Conservation (phyloP, 768 basidiomycete genomes). For the Pleurotus tuber-regium region DNA sequence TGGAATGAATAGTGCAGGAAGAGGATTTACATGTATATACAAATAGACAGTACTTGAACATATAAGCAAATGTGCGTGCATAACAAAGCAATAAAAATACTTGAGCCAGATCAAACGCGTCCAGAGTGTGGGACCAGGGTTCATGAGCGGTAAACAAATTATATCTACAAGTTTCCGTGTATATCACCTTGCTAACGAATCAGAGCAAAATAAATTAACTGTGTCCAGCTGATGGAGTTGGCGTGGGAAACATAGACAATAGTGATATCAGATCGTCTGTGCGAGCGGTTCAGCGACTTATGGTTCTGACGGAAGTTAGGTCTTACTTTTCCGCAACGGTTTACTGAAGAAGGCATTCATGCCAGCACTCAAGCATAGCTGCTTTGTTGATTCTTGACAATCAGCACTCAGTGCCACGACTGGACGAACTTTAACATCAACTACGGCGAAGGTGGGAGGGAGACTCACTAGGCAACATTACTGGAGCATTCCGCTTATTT, state of each 20-base stretch:
- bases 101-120: no score
- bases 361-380: constrained; percentile 72
- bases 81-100: no score
- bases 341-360: constrained; percentile 80
- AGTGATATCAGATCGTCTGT: constrained; percentile 53
- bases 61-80: no score
- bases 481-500: constrained; percentile 47
- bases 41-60: no score
- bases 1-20: no score
- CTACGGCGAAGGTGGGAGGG: not conserved
- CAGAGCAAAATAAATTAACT: no score
- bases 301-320: not conserved
- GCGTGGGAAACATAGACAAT: constrained; percentile 48
- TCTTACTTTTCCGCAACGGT: constrained; percentile 59
- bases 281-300: not conserved
- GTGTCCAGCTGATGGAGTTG: constrained; percentile 15
- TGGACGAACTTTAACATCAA: constrained; percentile 21
- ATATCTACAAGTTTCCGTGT: not conserved
- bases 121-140: no score
- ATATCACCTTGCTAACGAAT: not conserved
- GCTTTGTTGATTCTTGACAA: constrained; percentile 74
- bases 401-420: constrained; percentile 76
- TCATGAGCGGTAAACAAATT: no score
- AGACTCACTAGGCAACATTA: constrained; percentile 54
- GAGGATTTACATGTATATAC: no score